Base-by-base conservation (phyloP, 2,329 filamentous ascomycete genomes). In the Sporothrix phasma region DNA sequence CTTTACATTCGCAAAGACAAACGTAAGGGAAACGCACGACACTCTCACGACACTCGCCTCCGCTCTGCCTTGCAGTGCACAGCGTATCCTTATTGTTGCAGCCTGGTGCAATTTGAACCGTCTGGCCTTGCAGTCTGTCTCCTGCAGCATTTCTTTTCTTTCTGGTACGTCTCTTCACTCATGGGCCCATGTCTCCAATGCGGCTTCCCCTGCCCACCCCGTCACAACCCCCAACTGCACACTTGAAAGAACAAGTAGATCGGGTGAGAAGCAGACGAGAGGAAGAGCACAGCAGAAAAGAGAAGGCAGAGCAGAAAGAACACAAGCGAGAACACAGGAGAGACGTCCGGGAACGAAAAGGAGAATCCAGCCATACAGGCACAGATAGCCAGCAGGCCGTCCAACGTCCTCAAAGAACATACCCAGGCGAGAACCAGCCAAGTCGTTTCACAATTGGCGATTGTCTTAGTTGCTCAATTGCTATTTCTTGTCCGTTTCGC, bases 381-480 rank as follows among this genome's bases (percentile, higher is more conserved):
- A 56, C 51, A 56, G 39, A 56, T 56, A 56, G 51, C 51, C 51
- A n/a, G n/a, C n/a, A 56, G 51, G n/a, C 51, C 51, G 51, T 29
- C 51, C 31, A 17, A 4, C 19, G 34, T 54, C 31, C 10, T 19
- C 51, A 53, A 53, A 54, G n/a, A 39, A 39, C 34, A 53, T 34
- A 56, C 51, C 51, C 51, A 56, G 31, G 31, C 51, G 51, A 54
- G 31, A 34, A 37, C 31, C 31, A 54, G 29, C 29, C n/a, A 37
- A 15, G 31, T 54, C 49, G 49, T 54, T 54, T 54, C 49, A 54
- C 49, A 54, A 54, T 54, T 54, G 29, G 49, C 49, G 49, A 54
- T 54, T 54, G 49, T 54, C 49, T 37, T 24, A 37, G 37, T 54
- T 54, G 51, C 51, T 39, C 51, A 24, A 24, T 24, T 56, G 31